Conservation (phyloP, 2,329 filamentous ascomycete species). For the Claviceps quebecensis region DNA sequence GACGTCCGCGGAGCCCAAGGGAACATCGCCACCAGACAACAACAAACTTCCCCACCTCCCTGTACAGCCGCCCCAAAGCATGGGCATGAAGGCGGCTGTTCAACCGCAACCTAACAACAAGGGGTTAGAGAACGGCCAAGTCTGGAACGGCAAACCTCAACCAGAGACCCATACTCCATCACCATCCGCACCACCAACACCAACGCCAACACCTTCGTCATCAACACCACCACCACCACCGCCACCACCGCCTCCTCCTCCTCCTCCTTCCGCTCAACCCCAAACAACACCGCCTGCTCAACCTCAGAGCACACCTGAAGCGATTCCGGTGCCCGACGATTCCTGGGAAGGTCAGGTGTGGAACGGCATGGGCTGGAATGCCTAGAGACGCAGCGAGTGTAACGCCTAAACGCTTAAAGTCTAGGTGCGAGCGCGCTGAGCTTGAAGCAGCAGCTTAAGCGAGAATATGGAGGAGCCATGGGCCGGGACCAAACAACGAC, state of each 20-base stretch:
- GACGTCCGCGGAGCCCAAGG: not conserved
- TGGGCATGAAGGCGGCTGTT: no score
- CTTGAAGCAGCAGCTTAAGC: not conserved
- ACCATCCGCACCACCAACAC: not conserved
- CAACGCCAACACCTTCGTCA: not conserved
- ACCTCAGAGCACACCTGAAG: not conserved
- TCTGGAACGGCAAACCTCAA: conserved; percentile 2
- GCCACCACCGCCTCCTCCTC: not conserved
- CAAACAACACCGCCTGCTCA: not conserved
- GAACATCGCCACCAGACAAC: not conserved
- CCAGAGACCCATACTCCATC: not conserved
- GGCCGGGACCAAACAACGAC: not conserved
- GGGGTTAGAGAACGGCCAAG: not conserved
- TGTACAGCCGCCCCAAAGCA: not conserved
- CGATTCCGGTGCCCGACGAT: not conserved
- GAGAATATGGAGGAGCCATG: not conserved
- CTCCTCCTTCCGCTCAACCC: not conserved
- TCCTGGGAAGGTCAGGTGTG: conserved; percentile 4
- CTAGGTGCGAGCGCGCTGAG: not conserved
- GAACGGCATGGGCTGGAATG: conserved; percentile 3
- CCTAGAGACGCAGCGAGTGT: not conserved
- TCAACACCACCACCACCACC: not conserved
- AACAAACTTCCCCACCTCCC: not conserved
- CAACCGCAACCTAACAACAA: not conserved
- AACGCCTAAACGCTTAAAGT: not conserved